Evolutionary conservation across 148 eudicot species (phyloP).

Genomic region (Dianthus caryophyllus): DNA sequence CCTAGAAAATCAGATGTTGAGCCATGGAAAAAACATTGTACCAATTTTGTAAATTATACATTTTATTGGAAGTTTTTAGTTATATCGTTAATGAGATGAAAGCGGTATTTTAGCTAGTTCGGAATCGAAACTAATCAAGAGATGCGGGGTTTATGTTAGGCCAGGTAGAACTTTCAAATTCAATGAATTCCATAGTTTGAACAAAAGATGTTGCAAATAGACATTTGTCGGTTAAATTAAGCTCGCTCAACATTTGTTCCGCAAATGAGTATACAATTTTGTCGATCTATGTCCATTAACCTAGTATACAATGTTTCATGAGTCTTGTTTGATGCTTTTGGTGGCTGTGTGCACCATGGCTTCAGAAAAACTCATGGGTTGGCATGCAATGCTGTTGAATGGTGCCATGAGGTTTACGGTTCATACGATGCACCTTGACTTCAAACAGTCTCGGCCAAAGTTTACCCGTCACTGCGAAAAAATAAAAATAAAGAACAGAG

Average conservation of each 20-base stretch:
- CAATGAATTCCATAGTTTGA: background rate
- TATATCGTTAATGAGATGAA: too few relatives aligned
- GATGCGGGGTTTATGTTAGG: background rate
- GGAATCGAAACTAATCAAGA: too few relatives aligned
- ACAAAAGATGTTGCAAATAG: background rate
- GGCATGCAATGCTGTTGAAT: slow-evolving; percentile 50
- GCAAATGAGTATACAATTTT: slow-evolving; percentile 1
- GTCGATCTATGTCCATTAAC: background rate
- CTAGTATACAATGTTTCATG: background rate
- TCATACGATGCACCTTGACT: slow-evolving; percentile 58
- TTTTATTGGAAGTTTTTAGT: too few relatives aligned
- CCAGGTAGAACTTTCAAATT: background rate
- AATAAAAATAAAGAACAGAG: background rate
- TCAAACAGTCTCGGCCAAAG: slow-evolving; percentile 92
- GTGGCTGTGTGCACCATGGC: slow-evolving; percentile 2
- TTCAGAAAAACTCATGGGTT: slow-evolving; percentile 28
- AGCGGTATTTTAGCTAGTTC: too few relatives aligned
- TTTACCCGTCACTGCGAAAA: slow-evolving; percentile 76
- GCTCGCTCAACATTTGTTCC: background rate
- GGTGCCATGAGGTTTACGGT: slow-evolving; percentile 26
- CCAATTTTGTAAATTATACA: too few relatives aligned
- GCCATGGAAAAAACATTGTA: too few relatives aligned
- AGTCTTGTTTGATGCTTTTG: background rate
- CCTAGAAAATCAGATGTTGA: too few relatives aligned
- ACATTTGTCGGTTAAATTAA: slow-evolving; percentile 4